Conservation (phyloP, 2,329 filamentous ascomycete species). For the Penicillium hordei region DNA sequence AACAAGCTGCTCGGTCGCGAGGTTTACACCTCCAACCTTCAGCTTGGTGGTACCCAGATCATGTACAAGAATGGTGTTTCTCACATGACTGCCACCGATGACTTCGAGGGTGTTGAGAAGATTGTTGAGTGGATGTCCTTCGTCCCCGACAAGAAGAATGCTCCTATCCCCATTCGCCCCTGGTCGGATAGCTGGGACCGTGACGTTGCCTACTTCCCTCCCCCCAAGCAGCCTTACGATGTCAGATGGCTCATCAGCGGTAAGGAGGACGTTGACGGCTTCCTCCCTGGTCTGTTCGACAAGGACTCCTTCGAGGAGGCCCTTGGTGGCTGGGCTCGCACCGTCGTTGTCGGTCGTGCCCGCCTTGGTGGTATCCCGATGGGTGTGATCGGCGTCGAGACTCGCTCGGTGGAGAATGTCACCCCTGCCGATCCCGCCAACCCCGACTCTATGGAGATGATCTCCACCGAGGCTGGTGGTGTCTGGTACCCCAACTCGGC, state of each 20-base stretch:
- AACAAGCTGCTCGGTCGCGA: conserved; percentile 98
- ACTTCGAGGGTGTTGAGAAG: conserved; percentile 96
- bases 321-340: conserved; percentile 94
- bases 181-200: conserved; percentile 88
- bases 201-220: conserved; percentile 77
- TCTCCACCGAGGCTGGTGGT: conserved; percentile 91
- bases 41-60: conserved; percentile 99
- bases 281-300: conserved; percentile 90
- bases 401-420: conserved; percentile 92
- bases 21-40: conserved; percentile 97
- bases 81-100: conserved; percentile 95
- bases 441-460: conserved; percentile 95
- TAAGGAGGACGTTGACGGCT: conserved; percentile 78
- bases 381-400: conserved; percentile 97
- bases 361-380: conserved; percentile 95
- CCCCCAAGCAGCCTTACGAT: conserved; percentile 83
- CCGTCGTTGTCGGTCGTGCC: conserved; percentile 93
- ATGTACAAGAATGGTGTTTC: conserved; percentile 99
- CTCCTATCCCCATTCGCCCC: conserved; percentile 87
- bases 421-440: conserved; percentile 96
- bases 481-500: conserved; percentile 99
- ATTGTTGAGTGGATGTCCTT: conserved; percentile 99
- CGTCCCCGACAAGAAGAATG: conserved; percentile 91
- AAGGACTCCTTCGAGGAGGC: conserved; percentile 95
- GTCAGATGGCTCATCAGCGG: conserved; percentile 91